Base-by-base conservation (phyloP, 371 early-diverging fungal genomes). In the Mortierella sp. region DNA sequence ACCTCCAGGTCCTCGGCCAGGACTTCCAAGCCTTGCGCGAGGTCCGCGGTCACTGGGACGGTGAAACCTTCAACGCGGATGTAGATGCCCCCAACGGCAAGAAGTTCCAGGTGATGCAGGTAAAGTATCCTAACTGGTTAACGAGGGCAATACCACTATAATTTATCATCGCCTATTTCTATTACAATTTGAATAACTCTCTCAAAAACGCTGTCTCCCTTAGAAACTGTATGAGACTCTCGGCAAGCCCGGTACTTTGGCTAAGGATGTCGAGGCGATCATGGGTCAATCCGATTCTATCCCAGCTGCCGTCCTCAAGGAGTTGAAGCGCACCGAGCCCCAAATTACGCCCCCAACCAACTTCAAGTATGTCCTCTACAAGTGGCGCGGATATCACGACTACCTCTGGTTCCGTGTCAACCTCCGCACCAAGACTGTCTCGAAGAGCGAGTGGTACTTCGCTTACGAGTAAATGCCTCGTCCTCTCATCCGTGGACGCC, bases 301-400 rank as follows among this genome's bases (percentile, higher is more conserved):
- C 70, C 81, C 79, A 28, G 79, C 71, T 60, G 55, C 28, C 19
- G 19, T 44, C 7, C 19, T 44, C 19, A 44, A 44, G 44, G n/a
- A 44, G 15, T 27, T 63, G 47, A 62, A 48, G 52, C 34, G 41
- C 19, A 5, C 26, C 39, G 48, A 31, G 6, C 57, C 51, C 34
- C 49, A 28, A 31, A 11, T 52, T 24, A 37, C 48, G 14, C 43
- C 41, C 5, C 43, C 51, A 15, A 30, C 53, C 46, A 57, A 66
- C 47, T 69, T 66, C 60, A 56, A 46, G 5, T 82, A 80, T 60
- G 41, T 83, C 26, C 75, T 86, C 17, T 88, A 88, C 70, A 80
- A 86, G 46, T 86, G 86, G 86, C 78, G 86, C 46, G 82, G 80
- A 31, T 80, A 80, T 59, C 84, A 84, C 49, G 88, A 87, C 41